Percentiles rank a stretch among this genome's conserved stretches.
These are phyloP conservation scores for Penicillium fuscoglaucum DNA, from an alignment of 2,329 filamentous ascomycete genomes.

Conservation along the genomic window DNA sequence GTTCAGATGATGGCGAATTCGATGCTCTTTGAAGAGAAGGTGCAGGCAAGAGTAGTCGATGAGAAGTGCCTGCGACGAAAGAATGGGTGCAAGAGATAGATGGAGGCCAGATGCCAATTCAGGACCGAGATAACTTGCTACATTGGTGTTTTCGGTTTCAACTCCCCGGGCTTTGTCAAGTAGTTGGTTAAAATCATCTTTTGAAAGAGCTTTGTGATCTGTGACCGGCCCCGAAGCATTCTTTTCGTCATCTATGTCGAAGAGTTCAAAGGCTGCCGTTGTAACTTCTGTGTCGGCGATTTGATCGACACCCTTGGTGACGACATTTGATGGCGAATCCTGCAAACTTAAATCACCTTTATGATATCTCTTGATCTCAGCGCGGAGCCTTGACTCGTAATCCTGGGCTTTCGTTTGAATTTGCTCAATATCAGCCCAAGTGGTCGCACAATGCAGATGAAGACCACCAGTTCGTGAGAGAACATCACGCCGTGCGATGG, in stretches of 20 bases:
- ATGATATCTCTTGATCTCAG: conserved; percentile 43
- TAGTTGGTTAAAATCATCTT: conserved; percentile 33
- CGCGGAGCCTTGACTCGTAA: conserved; percentile 39
- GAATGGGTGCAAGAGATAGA: conserved; percentile 73
- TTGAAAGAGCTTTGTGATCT: conserved; percentile 25
- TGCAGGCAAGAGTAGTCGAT: conserved; percentile 75
- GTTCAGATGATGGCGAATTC: conserved; percentile 68
- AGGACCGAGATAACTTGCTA: conserved; percentile 35
- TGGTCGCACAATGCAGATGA: conserved; percentile 66
- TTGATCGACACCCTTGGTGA: neutral
- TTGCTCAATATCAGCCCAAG: conserved; percentile 66
- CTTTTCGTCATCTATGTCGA: conserved; percentile 37
- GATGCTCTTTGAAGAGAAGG: conserved; percentile 73
- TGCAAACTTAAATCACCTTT: conserved; percentile 30
- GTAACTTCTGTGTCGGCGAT: conserved; percentile 9
- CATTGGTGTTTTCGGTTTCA: conserved; percentile 13
- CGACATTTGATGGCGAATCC: neutral
- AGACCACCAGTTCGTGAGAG: conserved; percentile 55
- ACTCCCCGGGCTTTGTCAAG: conserved; percentile 28
- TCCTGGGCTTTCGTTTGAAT: conserved; percentile 61
- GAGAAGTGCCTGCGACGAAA: conserved; percentile 71
- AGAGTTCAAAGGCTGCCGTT: conserved; percentile 34
- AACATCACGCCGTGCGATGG: conserved; percentile 58
- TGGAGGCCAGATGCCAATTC: conserved; percentile 55
- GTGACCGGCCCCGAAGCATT: conserved; percentile 28